Evolutionary conservation across 1,284 basidiomycete genomes (phyloP).

Genomic region (Melampsora larici-populina): DNA sequence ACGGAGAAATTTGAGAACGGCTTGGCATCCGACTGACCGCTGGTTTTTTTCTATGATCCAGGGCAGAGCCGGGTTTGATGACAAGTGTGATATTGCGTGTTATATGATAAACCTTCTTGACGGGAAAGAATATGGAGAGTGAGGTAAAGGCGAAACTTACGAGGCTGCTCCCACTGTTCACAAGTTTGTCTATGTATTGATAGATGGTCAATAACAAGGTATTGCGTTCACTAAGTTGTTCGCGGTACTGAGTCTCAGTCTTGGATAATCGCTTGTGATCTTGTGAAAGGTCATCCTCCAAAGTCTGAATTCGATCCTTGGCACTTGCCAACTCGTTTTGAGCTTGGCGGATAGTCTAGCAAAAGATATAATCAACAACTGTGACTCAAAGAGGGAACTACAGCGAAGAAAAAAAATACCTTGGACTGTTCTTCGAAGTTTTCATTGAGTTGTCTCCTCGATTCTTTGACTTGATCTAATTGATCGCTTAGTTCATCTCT

Average conservation of each 20-base stretch:
- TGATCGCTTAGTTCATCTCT: constrained; percentile 48
- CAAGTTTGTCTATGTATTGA: constrained; percentile 89
- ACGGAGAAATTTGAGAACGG: constrained; percentile 84
- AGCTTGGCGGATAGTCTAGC: constrained; percentile 47
- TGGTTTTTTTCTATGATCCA: constrained; percentile 45
- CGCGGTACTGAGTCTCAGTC: constrained; percentile 75
- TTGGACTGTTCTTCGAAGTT: constrained; percentile 50
- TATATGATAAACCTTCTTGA: constrained; percentile 44
- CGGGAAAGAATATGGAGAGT: constrained; percentile 51
- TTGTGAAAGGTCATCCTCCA: constrained; percentile 77
- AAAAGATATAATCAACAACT: background rate
- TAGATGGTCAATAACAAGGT: constrained; percentile 86
- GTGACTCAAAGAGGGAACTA: constrained; percentile 46
- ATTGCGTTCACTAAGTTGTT: constrained; percentile 87
- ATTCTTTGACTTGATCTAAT: constrained; percentile 50
- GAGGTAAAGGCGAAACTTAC: constrained; percentile 57
- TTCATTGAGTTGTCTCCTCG: constrained; percentile 49
- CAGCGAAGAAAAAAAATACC: constrained; percentile 51
- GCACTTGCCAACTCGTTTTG: constrained; percentile 63
- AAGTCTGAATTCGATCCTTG: constrained; percentile 65
- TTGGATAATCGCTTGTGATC: constrained; percentile 71
- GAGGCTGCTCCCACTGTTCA: constrained; percentile 56
- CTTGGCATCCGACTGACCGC: constrained; percentile 66
- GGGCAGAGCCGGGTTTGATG: constrained; percentile 52
- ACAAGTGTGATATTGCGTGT: constrained; percentile 42